Percentiles rank a stretch among this genome's conserved stretches.
Evolutionary conservation across 768 basidiomycete species (phyloP).

Genomic region (Kwoniella dendrophila): DNA sequence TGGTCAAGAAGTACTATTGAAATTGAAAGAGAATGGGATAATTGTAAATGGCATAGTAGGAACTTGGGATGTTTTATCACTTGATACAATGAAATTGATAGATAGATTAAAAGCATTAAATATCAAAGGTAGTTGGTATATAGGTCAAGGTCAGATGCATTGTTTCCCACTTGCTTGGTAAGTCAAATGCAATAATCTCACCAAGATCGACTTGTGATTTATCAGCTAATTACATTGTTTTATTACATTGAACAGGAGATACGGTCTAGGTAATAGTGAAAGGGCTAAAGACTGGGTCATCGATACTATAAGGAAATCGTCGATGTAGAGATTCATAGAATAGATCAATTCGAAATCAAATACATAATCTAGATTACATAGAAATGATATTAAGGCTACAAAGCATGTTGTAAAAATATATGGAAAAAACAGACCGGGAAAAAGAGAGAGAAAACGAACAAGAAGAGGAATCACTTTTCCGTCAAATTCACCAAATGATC

Average conservation of each 20-base stretch:
- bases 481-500: too few relatives aligned
- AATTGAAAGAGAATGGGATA: background rate
- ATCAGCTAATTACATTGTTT: background rate
- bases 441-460: too few relatives aligned
- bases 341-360: too few relatives aligned
- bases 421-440: too few relatives aligned
- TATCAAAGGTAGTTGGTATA: background rate
- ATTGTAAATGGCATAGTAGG: slow-evolving; percentile 7
- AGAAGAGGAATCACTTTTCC: too few relatives aligned
- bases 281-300: slow-evolving; percentile 7
- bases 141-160: slow-evolving; percentile 8
- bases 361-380: too few relatives aligned
- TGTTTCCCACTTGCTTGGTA: slow-evolving; percentile 9
- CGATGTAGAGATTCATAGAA: too few relatives aligned
- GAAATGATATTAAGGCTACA: too few relatives aligned
- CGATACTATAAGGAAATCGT: background rate
- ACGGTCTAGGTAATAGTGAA: slow-evolving; percentile 3
- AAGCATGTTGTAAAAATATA: too few relatives aligned
- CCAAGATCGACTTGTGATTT: background rate
- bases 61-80: slow-evolving; percentile 10
- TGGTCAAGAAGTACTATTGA: background rate
- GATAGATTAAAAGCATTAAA: background rate
- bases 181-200: background rate
- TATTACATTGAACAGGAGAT: background rate
- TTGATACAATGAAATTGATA: slow-evolving; percentile 2